phyloP scores from a whole-genome alignment of 371 early-diverging fungal genomes.

The Mucor irregularis region DNA sequence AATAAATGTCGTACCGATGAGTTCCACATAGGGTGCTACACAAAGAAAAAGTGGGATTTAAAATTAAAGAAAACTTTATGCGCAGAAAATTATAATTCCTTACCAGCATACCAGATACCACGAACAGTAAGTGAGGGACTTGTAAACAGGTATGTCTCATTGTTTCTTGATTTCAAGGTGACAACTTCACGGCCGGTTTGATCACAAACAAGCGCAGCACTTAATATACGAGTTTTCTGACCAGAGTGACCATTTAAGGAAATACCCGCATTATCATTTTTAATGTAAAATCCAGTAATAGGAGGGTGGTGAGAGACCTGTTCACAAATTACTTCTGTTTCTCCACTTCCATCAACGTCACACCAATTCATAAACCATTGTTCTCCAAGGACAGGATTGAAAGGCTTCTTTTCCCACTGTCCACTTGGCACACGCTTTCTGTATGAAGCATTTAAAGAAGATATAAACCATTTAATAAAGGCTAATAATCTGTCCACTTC shows the following conservation, averaged over 20 bases:
- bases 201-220: constrained; percentile 45
- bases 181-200: constrained; percentile 46
- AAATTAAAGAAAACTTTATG: not conserved
- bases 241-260: constrained; percentile 73
- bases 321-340: constrained; percentile 64
- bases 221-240: constrained; percentile 50
- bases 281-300: constrained; percentile 65
- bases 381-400: constrained; percentile 82
- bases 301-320: constrained; percentile 84
- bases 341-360: constrained; percentile 65
- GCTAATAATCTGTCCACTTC: constrained; percentile 68
- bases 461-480: constrained; percentile 76
- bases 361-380: constrained; percentile 74
- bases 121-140: constrained; percentile 48
- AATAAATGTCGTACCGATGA: constrained; percentile 69
- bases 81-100: not conserved
- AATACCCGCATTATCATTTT: constrained; percentile 65
- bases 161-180: constrained; percentile 23
- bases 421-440: constrained; percentile 50
- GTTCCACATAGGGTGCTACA: constrained; percentile 69
- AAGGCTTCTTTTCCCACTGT: constrained; percentile 81
- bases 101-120: constrained; percentile 56
- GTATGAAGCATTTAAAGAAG: constrained; percentile 75
- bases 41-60: not conserved
- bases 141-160: constrained; percentile 41